These are phyloP conservation scores for Aspergillus fumigatiaffinis DNA, from an alignment of 2,329 filamentous ascomycete genomes.

Conservation along the genomic window DNA sequence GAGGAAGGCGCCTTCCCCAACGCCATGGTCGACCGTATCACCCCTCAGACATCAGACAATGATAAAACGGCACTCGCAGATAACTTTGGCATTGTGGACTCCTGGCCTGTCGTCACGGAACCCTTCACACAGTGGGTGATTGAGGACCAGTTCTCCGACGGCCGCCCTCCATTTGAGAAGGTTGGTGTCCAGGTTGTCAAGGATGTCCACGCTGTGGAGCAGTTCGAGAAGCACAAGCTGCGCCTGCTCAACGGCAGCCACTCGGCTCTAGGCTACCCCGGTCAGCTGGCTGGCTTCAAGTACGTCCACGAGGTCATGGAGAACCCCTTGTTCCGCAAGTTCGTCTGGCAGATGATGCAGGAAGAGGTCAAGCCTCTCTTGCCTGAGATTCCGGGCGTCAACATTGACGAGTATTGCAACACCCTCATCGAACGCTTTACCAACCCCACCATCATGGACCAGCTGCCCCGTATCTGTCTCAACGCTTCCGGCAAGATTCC, in stretches of 20 bases:
- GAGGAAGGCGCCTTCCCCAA: conserved; percentile 51
- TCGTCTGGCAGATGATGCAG: conserved; percentile 55
- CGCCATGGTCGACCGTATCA: conserved; percentile 55
- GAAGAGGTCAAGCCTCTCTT: conserved; percentile 52
- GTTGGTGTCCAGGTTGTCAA: conserved; percentile 52
- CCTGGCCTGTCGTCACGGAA: conserved; percentile 54
- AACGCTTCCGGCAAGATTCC: conserved; percentile 54
- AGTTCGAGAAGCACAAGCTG: conserved; percentile 56
- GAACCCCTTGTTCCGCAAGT: conserved; percentile 46
- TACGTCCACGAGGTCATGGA: conserved; percentile 55
- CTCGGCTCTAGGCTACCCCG: conserved; percentile 51
- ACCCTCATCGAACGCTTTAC: conserved; percentile 54
- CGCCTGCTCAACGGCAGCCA: conserved; percentile 53
- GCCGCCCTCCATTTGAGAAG: conserved; percentile 51
- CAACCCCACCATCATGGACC: conserved; percentile 55
- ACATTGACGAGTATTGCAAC: conserved; percentile 51
- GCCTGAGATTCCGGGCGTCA: conserved; percentile 48
- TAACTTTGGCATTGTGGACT: conserved; percentile 47
- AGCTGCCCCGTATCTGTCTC: conserved; percentile 50
- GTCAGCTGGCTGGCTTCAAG: conserved; percentile 50
- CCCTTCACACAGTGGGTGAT: conserved; percentile 56
- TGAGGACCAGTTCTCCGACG: conserved; percentile 51
- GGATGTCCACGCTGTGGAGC: conserved; percentile 50
- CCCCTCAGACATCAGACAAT: conserved; percentile 45
- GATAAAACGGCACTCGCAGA: conserved; percentile 46